Evolutionary conservation across 2,329 filamentous ascomycete species (phyloP), one percentile per base, ranked within the genome.

Genomic region (Fusarium newnesense): DNA sequence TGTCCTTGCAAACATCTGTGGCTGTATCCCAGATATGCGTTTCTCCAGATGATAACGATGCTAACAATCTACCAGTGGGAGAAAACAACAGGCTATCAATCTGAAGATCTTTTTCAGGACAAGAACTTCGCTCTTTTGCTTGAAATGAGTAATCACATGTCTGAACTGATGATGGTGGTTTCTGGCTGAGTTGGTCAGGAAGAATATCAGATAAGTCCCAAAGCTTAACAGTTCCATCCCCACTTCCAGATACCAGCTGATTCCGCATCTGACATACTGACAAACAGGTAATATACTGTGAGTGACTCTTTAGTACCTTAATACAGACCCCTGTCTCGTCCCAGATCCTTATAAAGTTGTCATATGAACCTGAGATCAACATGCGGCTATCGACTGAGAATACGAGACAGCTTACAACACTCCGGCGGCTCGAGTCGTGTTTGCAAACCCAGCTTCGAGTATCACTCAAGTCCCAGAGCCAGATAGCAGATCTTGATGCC

Each of bases 241-340:
- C 0, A 5, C 44, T 10, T 11, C 4, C 5, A 15, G 44, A 28
- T 3, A 19, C 44, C 2, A 47, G 3, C 8, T 30, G 8, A 3
- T 10, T 10, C 3, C 8, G 16, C 16, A 37, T 37, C 36, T 5
- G 12, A 28, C 12, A 46, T 2, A 28, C 12, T 5, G 44, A 15
- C 1, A 46, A 4, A 28, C 3, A 21, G 0, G 0, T 5, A 2
- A 46, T 10, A 0, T 5, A 0, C 26, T 10, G 1, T 3, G 11
- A 7, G 9, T 47, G 44, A 5, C 26, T 26, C 9, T 15, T 21
- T 0, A 47, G 26, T 4, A 30, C 26, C 19, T 21, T 3, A 7
- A 4, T 1, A 30, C 26, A 30, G 12, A 0, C 3, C 4, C 44
- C 44, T 3, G 44, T 30, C 18, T 10, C 26, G 4, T 47, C 26